Evolutionary conservation across 768 basidiomycete genomes (phyloP).

Genomic region (Exsudoporus frostii): DNA sequence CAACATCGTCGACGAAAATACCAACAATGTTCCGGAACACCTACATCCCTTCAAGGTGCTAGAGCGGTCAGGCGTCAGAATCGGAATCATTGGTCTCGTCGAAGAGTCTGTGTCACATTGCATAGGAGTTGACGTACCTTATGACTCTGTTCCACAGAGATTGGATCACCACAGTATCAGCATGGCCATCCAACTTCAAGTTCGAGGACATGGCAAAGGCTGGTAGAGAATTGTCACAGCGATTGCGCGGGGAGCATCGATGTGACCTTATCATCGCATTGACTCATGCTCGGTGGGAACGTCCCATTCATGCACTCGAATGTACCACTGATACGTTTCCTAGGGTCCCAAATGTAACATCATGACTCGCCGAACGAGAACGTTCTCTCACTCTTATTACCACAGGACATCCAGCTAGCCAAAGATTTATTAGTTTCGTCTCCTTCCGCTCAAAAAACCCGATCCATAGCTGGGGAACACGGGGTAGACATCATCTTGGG

Average conservation of each 20-base stretch:
- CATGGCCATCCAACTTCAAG: conserved; percentile 80
- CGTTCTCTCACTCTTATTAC: conserved; percentile 6
- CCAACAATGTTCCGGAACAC: conserved; percentile 56
- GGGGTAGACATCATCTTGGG: conserved; percentile 84
- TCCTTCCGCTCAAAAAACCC: conserved; percentile 45
- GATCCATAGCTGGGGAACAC: conserved; percentile 50
- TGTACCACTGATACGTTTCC: conserved; percentile 1
- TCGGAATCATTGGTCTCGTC: conserved; percentile 84
- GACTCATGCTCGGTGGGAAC: conserved; percentile 70
- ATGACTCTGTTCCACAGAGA: conserved; percentile 45
- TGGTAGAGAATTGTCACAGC: conserved; percentile 67
- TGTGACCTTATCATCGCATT: conserved; percentile 86
- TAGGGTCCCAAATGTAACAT: conserved; percentile 31
- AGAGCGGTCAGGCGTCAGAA: conserved; percentile 63
- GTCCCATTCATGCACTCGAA: neutral
- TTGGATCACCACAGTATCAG: conserved; percentile 84
- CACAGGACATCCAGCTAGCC: conserved; percentile 68
- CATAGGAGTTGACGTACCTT: neutral
- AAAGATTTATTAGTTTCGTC: conserved; percentile 62
- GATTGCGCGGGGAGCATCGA: conserved; percentile 64
- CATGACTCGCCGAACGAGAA: neutral
- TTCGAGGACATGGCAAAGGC: conserved; percentile 74
- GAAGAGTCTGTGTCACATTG: conserved; percentile 56
- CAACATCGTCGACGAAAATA: conserved; percentile 75
- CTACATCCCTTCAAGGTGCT: conserved; percentile 62